Percentiles rank a stretch among this genome's conserved stretches.
Evolutionary conservation across 768 basidiomycete genomes (phyloP).

Genomic region (Xerocomus brunneocitrinus): DNA sequence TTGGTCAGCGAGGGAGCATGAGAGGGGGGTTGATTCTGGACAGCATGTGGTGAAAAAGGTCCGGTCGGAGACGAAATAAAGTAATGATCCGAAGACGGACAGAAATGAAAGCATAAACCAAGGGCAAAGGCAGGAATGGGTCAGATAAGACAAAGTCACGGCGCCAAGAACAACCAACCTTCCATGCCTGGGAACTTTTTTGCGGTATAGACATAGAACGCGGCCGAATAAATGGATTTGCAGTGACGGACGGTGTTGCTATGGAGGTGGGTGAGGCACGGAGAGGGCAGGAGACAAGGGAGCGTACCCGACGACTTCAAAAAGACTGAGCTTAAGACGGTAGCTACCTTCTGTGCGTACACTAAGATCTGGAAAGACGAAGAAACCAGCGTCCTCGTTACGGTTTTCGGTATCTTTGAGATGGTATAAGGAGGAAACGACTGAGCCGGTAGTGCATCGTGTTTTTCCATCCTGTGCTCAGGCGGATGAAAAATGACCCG

Average conservation of each 20-base stretch:
- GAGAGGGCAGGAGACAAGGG: not conserved
- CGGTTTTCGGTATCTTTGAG: conserved; percentile 70
- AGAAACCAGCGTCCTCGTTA: conserved; percentile 80
- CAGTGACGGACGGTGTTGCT: conserved; percentile 87
- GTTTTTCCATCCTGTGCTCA: conserved; percentile 76
- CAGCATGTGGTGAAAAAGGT: not conserved
- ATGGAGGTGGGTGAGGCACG: conserved; percentile 9
- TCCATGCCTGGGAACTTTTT: conserved; percentile 98
- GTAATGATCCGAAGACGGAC: conserved; percentile 17
- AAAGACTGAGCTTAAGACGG: conserved; percentile 63
- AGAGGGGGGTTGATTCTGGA: conserved; percentile 81
- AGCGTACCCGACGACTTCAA: conserved; percentile 88
- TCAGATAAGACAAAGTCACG: conserved; percentile 21
- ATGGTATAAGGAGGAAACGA: conserved; percentile 88
- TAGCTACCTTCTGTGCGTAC: conserved; percentile 92
- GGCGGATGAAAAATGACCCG: not conserved
- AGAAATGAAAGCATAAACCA: conserved; percentile 12
- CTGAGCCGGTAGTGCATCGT: conserved; percentile 85
- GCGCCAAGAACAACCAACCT: conserved; percentile 43
- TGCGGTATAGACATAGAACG: conserved; percentile 93
- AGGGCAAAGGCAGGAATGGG: conserved; percentile 6
- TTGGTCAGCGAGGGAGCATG: conserved; percentile 89
- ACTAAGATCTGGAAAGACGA: conserved; percentile 93
- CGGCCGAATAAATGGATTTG: conserved; percentile 81
- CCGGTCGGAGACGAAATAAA: conserved; percentile 11